phyloP scores from a whole-genome alignment of 176 grass and related monocot genomes.

The Oryza meridionalis region DNA sequence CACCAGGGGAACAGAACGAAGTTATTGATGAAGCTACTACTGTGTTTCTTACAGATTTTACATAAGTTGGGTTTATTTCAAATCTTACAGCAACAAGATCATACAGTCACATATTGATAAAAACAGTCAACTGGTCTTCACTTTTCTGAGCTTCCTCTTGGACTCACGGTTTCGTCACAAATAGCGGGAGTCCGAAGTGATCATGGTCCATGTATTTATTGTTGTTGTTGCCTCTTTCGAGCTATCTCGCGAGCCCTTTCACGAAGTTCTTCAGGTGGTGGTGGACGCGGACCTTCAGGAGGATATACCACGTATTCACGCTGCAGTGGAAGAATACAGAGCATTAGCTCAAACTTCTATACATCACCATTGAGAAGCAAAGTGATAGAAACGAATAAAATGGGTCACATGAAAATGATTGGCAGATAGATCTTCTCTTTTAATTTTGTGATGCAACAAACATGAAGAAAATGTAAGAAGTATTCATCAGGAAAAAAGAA shows the following conservation, averaged over 20 bases:
- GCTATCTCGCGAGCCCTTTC: slow-evolving; percentile 83
- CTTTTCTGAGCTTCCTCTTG: background rate
- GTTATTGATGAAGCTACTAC: background rate
- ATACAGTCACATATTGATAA: slow-evolving; percentile 9
- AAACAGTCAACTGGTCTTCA: background rate
- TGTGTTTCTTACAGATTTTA: background rate
- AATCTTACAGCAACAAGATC: background rate
- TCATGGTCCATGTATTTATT: slow-evolving; percentile 16
- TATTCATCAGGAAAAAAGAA: background rate
- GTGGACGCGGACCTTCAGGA: slow-evolving; percentile 75
- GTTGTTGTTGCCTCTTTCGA: slow-evolving; percentile 57
- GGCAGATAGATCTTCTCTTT: too few species aligned
- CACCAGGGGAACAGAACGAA: background rate
- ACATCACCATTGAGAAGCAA: background rate
- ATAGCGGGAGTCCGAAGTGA: slow-evolving; percentile 4
- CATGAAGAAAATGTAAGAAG: background rate
- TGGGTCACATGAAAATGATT: too few species aligned
- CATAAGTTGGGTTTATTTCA: background rate
- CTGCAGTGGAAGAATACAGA: slow-evolving; percentile 36
- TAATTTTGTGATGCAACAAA: too few species aligned
- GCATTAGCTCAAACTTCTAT: slow-evolving; percentile 13
- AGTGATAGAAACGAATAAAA: too few species aligned
- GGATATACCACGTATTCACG: slow-evolving; percentile 90
- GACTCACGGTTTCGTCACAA: background rate
- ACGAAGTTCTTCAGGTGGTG: slow-evolving; percentile 82